Conservation (phyloP, 345 rosid genomes). For the Populus simonii region DNA sequence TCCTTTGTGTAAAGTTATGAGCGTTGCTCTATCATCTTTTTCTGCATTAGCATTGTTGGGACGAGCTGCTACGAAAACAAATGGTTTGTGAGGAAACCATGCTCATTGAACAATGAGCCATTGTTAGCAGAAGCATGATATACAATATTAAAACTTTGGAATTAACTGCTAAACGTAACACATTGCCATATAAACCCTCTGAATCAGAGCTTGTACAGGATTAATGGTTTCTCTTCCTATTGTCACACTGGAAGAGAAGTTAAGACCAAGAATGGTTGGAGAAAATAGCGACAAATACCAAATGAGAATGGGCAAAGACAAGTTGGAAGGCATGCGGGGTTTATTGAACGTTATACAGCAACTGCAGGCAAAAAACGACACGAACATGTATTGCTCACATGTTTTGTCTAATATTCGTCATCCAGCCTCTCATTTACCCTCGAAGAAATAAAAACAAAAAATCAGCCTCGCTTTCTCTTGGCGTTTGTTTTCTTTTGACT, state of each 20-base stretch:
- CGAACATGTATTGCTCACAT: not conserved
- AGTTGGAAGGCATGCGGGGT: not conserved
- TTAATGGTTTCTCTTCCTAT: too few species aligned
- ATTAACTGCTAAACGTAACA: too few species aligned
- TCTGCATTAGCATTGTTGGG: not conserved
- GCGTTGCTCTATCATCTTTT: not conserved
- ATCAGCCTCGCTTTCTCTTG: constrained; percentile 19
- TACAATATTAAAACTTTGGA: too few species aligned
- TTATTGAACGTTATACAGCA: not conserved
- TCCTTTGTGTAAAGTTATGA: not conserved
- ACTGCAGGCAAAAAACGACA: not conserved
- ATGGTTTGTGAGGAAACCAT: too few species aligned
- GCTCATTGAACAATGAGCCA: too few species aligned
- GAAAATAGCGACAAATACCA: not conserved
- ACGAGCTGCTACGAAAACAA: too few species aligned
- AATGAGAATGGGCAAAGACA: not conserved
- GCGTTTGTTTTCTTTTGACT: constrained; percentile 21
- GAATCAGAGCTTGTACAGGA: too few species aligned
- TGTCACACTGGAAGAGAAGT: too few species aligned
- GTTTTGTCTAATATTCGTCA: not conserved
- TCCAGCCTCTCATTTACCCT: not conserved
- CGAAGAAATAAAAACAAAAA: not conserved
- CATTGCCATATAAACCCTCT: too few species aligned
- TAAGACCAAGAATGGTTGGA: too few species aligned
- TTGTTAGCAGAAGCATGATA: too few species aligned